Evolutionary conservation across 2,329 filamentous ascomycete species (phyloP).

Genomic region (Coleophoma cylindrospora): DNA sequence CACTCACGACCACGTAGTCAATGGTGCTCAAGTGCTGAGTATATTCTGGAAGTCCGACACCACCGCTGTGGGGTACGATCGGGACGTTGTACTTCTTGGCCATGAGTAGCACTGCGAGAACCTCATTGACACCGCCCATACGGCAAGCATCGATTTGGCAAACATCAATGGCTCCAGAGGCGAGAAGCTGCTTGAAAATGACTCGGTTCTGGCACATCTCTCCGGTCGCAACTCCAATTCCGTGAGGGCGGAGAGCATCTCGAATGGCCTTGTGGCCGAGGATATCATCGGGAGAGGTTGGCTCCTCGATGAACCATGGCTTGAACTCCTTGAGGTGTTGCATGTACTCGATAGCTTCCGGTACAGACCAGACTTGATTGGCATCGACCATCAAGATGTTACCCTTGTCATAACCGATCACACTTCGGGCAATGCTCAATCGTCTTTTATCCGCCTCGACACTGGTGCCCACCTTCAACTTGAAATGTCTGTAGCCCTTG

Average conservation of each 20-base stretch:
- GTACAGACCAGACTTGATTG: conserved; percentile 86
- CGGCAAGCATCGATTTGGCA: conserved; percentile 87
- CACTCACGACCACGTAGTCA: conserved; percentile 80
- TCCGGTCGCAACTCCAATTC: conserved; percentile 80
- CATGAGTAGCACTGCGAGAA: conserved; percentile 70
- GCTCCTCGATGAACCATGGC: conserved; percentile 92
- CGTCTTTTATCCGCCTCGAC: conserved; percentile 66
- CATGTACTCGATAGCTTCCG: conserved; percentile 84
- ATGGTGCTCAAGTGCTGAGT: conserved; percentile 87
- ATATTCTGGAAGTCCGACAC: conserved; percentile 84
- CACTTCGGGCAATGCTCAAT: conserved; percentile 66
- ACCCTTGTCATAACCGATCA: conserved; percentile 74
- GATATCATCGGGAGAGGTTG: conserved; percentile 81
- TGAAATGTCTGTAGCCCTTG: conserved; percentile 78
- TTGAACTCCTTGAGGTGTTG: conserved; percentile 71
- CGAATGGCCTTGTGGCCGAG: conserved; percentile 80
- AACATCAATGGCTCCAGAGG: conserved; percentile 76
- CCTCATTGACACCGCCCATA: conserved; percentile 84
- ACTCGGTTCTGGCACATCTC: conserved; percentile 95
- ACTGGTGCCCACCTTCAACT: conserved; percentile 76
- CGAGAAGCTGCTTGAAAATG: conserved; percentile 85
- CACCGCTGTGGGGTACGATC: conserved; percentile 84
- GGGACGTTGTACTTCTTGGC: conserved; percentile 55
- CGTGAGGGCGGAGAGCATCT: conserved; percentile 66
- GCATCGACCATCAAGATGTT: conserved; percentile 89